Conservation (phyloP, 805 yeast species). For the Torulaspora delbrueckii region DNA sequence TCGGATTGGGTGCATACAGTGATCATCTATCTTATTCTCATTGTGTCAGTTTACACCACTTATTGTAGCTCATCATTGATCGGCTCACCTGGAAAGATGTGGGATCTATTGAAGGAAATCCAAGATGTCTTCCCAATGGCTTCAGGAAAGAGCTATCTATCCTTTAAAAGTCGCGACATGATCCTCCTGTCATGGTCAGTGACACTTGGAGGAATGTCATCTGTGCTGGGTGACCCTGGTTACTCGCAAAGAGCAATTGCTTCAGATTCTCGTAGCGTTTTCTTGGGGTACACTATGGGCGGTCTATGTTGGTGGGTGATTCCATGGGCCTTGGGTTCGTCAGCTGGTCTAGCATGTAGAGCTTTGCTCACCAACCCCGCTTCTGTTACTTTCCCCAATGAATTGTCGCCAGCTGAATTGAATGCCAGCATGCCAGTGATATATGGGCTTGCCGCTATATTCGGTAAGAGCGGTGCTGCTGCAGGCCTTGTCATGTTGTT, state of each 20-base stretch:
- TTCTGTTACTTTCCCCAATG: slow-evolving; percentile 41
- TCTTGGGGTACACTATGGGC: slow-evolving; percentile 38
- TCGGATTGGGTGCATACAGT: slow-evolving; percentile 51
- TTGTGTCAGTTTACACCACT: slow-evolving; percentile 34
- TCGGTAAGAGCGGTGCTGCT: slow-evolving; percentile 42
- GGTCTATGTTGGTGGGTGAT: slow-evolving; percentile 38
- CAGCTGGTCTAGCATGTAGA: slow-evolving; percentile 38
- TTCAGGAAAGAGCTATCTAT: slow-evolving; percentile 33
- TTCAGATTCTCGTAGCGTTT: slow-evolving; percentile 34
- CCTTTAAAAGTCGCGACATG: slow-evolving; percentile 33
- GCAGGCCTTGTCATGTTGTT: slow-evolving; percentile 40
- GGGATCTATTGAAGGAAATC: slow-evolving; percentile 39
- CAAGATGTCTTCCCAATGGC: slow-evolving; percentile 32
- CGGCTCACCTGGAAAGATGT: slow-evolving; percentile 44
- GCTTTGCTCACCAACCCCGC: slow-evolving; percentile 34
- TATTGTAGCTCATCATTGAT: slow-evolving; percentile 38
- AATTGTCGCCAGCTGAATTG: slow-evolving; percentile 37
- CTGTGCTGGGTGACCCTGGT: slow-evolving; percentile 38
- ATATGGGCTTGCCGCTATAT: slow-evolving; percentile 43
- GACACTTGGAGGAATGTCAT: slow-evolving; percentile 32
- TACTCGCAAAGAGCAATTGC: slow-evolving; percentile 44
- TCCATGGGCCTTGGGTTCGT: slow-evolving; percentile 37
- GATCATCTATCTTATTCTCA: slow-evolving; percentile 39
- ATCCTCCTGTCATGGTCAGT: slow-evolving; percentile 32
- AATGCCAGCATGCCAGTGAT: slow-evolving; percentile 12